A percentile compares a stretch with the other conserved stretches of the same genome.
phyloP scores from a whole-genome alignment of 2,329 filamentous ascomycete species.

The Teratosphaeria gauchensis region DNA sequence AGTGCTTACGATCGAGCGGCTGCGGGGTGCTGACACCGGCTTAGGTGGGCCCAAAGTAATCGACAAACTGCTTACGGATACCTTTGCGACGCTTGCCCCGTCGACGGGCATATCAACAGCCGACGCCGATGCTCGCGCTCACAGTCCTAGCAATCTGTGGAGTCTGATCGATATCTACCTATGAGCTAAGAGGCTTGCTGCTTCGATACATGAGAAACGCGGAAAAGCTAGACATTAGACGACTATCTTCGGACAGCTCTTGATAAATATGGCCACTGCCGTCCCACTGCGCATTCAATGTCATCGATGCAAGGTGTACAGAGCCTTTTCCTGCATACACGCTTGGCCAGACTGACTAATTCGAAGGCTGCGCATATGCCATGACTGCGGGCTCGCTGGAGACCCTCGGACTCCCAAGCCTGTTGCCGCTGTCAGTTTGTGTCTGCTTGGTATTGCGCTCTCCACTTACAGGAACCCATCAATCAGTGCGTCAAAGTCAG shows the following conservation, averaged over 20 bases:
- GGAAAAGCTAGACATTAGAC: too few relatives aligned
- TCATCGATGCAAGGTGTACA: too few relatives aligned
- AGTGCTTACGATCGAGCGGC: background rate
- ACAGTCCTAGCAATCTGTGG: too few relatives aligned
- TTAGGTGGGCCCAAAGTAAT: background rate
- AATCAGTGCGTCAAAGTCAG: constrained; percentile 10
- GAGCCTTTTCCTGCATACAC: background rate
- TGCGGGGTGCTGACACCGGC: background rate
- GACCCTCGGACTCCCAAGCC: constrained; percentile 7
- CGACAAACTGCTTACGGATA: background rate
- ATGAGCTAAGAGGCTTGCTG: too few relatives aligned
- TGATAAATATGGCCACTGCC: too few relatives aligned
- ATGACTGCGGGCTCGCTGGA: constrained; percentile 5
- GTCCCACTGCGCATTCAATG: too few relatives aligned
- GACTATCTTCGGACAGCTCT: too few relatives aligned
- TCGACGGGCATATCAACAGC: background rate
- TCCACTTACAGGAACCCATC: constrained; percentile 15
- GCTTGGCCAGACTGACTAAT: constrained; percentile 29
- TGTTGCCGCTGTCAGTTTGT: background rate
- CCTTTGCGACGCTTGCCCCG: background rate
- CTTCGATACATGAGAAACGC: too few relatives aligned
- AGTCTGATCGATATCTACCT: too few relatives aligned
- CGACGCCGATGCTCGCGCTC: background rate
- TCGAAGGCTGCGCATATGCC: constrained; percentile 9
- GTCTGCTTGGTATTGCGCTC: background rate